These are phyloP conservation scores for Tephrocybe rancida DNA, from an alignment of 768 basidiomycete species.

Conservation along the genomic window DNA sequence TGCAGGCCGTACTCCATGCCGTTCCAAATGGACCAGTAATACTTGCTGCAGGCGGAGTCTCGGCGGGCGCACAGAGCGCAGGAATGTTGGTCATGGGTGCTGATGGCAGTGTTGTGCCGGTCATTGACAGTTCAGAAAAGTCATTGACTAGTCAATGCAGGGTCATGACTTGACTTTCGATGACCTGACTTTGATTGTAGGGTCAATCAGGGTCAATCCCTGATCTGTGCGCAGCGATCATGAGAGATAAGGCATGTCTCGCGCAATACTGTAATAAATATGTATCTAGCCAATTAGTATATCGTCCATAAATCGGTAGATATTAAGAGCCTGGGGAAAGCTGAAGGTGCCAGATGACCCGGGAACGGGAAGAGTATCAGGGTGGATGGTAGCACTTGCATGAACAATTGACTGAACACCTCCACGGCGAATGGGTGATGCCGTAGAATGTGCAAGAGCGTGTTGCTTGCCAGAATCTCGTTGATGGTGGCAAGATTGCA, in stretches of 20 bases:
- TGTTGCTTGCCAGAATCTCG: too few relatives aligned
- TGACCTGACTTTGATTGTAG: too few relatives aligned
- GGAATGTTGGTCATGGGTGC: constrained; percentile 54
- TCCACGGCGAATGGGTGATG: too few relatives aligned
- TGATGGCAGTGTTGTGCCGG: constrained; percentile 18
- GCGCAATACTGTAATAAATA: background rate
- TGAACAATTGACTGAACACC: too few relatives aligned
- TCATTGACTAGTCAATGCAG: background rate
- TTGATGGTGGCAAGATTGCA: too few relatives aligned
- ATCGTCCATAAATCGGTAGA: background rate
- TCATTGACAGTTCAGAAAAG: constrained; percentile 3
- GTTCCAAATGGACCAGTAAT: constrained; percentile 42
- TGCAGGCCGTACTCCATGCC: constrained; percentile 45
- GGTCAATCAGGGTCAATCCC: background rate
- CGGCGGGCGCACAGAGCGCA: constrained; percentile 52
- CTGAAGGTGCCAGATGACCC: too few relatives aligned
- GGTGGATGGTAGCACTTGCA: too few relatives aligned
- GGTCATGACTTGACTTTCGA: background rate
- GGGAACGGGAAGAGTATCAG: too few relatives aligned
- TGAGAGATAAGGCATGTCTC: background rate
- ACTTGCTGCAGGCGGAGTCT: constrained; percentile 65
- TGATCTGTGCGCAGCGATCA: background rate
- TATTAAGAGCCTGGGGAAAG: too few relatives aligned
- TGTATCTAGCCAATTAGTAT: background rate
- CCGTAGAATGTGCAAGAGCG: too few relatives aligned